Base-by-base conservation (phyloP, 257 asterid genomes). In the Orobanche coerulescens region DNA sequence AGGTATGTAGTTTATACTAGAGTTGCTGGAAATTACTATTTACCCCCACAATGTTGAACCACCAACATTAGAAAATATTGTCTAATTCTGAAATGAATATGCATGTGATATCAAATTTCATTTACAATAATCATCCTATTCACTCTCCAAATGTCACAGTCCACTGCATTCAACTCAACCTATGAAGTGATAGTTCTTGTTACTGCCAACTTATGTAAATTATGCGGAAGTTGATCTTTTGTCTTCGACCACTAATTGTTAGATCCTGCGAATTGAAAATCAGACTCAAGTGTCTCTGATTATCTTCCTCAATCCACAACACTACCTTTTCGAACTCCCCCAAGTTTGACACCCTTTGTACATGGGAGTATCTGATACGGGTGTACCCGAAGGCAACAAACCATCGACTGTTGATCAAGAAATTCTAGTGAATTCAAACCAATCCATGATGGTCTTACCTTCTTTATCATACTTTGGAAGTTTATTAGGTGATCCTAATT, bases 21-120 rank as follows among this genome's bases (percentile, higher is more conserved):
- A 34, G 42, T 64, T 3, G 46, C 61, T 71, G 55, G 48, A 37
- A 42, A 28, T 13, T 68, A 9, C 16, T 11, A 37, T 37, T n/a
- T 15, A 40, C 6, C 30, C 54, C 44, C 16, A 14, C 6, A 26
- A 23, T 25, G 49, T 37, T 48, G 63, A 49, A 64, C 50, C 13
- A 26, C 33, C 14, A n/a, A 4, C 23, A n/a, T 39, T 54, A 24
- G 47, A 25, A 37, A 44, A n/a, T 39, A 5, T 22, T 57, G 30
- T 20, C 14, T 26, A 7, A 39, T 24, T 53, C 28, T 52, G 48
- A 19, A 68, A 22, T n/a, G 15, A 59, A 50, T 15, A 6, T 12
- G 6, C 54, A 54, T 22, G 33, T 46, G 59, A 43, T 48, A 19
- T 50, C 19, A 42, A 40, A 25, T 11, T 30, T 11, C 48, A 7